Evolutionary conservation across 768 basidiomycete species (phyloP), one percentile per base, ranked within the genome.

Genomic region (Guyanaporus albipodus): DNA sequence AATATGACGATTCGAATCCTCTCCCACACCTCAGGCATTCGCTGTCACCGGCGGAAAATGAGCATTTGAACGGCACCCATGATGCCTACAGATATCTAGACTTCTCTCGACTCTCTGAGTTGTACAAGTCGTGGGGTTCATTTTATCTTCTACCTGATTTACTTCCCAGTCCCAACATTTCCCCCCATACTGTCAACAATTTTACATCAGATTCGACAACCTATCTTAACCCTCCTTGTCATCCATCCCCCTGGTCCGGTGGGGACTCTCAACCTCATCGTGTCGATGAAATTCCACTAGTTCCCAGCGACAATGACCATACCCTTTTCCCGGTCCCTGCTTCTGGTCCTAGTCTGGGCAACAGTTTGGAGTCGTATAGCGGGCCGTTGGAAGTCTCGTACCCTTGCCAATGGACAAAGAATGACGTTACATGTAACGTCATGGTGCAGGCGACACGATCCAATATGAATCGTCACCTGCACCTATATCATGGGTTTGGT

Each of bases 401-500:
- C 38, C 58, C 55, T 29, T 63, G 60, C 34, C 45, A 36, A 23
- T 61, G 60, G 61, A 48, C 40, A 34, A 42, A 55, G 41, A 33
- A 22, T 34, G 52, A 45, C 22, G 19, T 35, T 11, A 11, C 17
- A 31, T 61, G 60, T 34, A 49, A 49, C 10, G 31, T 41, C 27
- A 45, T 42, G 52, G 61, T 61, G 21, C 48, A 45, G 33, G 60
- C 55, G 29, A 60, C 52, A 4, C 60, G 60, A 46, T 47, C 58
- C 11, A 35, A 53, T 6, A 49, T 61, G 58, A 61, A 63, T 44
- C 60, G 61, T 15, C 60, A 61, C 43, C 34, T 63, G 38, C 60
- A 61, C 27, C 34, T 50, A 15, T 24, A 36, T n/a, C 60, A 63
- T 28, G 55, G 50, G 10, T 61, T 61, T 15, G 37, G 50, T 1